Evolutionary conservation across 2,329 filamentous ascomycete species (phyloP).

Genomic region (Aspergillus ochraceoroseus): DNA sequence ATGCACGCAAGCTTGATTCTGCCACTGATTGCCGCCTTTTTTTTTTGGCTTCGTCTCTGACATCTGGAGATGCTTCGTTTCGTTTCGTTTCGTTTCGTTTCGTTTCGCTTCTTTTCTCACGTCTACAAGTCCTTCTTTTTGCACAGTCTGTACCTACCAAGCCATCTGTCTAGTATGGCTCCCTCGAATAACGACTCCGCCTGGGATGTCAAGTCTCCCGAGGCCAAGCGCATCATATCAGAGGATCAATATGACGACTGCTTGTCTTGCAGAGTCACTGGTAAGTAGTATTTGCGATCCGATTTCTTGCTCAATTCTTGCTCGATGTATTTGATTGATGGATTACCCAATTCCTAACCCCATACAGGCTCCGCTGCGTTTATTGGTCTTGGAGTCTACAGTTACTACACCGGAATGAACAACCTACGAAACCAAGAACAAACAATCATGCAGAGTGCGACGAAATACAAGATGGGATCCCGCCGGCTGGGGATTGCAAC

Average conservation of each 20-base stretch:
- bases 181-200: conserved; percentile 25
- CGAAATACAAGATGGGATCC: conserved; percentile 67
- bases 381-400: conserved; percentile 69
- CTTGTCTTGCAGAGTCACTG: conserved; percentile 64
- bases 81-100: no score
- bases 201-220: conserved; percentile 53
- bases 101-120: conserved; percentile 6
- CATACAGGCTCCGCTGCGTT: conserved; percentile 66
- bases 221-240: conserved; percentile 54
- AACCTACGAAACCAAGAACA: conserved; percentile 63
- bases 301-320: no score
- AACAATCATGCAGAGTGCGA: conserved; percentile 62
- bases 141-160: background rate
- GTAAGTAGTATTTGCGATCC: conserved; percentile 50
- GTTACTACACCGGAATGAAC: conserved; percentile 67
- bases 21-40: conserved; percentile 31
- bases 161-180: conserved; percentile 37
- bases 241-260: conserved; percentile 56
- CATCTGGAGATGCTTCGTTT: no score
- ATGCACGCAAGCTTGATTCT: conserved; percentile 27
- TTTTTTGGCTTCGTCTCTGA: conserved; percentile 16
- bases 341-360: background rate
- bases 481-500: conserved; percentile 62
- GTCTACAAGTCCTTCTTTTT: conserved; percentile 1
- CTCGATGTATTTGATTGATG: no score